A percentile compares a stretch with the other conserved stretches of the same genome.
Conservation (phyloP, 2,329 filamentous ascomycete species). For the Botrytis porri region DNA sequence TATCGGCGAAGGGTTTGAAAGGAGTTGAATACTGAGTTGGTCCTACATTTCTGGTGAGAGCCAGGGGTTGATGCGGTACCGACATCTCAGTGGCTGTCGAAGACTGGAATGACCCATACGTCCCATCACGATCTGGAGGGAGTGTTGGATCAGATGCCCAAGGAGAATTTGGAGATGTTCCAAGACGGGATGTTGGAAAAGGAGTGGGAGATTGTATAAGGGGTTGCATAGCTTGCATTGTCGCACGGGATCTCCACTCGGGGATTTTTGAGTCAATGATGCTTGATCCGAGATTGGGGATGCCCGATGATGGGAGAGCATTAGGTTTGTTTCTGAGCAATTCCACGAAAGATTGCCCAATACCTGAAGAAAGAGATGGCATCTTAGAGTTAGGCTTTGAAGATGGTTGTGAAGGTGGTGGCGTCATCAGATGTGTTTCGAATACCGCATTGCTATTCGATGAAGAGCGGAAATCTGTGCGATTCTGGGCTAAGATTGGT, state of each 20-base stretch:
- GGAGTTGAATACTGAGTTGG: background rate
- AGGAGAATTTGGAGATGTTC: background rate
- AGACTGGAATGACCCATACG: background rate
- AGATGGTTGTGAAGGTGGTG: background rate
- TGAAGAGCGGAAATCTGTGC: background rate
- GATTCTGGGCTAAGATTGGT: background rate
- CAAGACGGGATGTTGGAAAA: background rate
- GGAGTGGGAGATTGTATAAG: background rate
- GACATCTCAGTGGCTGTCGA: background rate
- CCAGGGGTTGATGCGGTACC: background rate
- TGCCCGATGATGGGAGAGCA: background rate
- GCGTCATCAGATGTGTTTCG: background rate
- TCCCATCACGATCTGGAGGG: background rate
- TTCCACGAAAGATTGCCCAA: constrained; percentile 5
- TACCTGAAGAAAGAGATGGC: background rate
- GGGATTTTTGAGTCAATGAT: constrained; percentile 7
- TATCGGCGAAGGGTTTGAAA: background rate
- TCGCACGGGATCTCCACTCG: constrained; percentile 1
- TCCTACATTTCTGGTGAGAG: background rate
- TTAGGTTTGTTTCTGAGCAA: constrained; percentile 2
- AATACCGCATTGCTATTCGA: background rate
- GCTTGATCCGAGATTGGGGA: constrained; percentile 9
- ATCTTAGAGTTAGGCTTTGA: background rate
- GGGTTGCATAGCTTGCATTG: background rate
- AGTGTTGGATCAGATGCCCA: background rate